Conservation (phyloP, 2,329 filamentous ascomycete genomes). For the Ceratocystis destructans region DNA sequence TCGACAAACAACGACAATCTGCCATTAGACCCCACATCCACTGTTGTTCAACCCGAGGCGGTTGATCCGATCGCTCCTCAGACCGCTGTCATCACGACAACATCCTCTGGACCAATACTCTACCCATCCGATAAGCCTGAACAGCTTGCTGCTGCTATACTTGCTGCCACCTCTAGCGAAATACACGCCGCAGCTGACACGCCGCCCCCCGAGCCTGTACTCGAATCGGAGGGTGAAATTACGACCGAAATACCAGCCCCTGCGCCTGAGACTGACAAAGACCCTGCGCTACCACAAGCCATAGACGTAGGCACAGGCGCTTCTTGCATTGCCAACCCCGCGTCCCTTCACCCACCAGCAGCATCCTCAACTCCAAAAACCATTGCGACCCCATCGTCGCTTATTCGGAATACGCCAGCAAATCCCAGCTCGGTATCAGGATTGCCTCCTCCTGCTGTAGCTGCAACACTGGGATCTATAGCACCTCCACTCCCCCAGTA, state of each 20-base stretch:
- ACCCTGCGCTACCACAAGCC: not conserved
- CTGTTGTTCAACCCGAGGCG: not conserved
- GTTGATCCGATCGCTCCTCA: slow-evolving; percentile 2
- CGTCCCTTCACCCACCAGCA: slow-evolving; percentile 20
- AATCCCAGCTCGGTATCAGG: slow-evolving; percentile 20
- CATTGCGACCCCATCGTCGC: slow-evolving; percentile 48
- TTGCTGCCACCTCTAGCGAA: slow-evolving; percentile 16
- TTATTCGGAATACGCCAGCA: slow-evolving; percentile 31
- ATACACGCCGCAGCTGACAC: slow-evolving; percentile 11
- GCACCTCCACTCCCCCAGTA: slow-evolving; percentile 9
- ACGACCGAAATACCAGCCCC: not conserved
- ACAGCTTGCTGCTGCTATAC: slow-evolving; percentile 15
- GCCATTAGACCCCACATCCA: not conserved
- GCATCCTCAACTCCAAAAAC: slow-evolving; percentile 22
- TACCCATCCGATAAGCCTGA: slow-evolving; percentile 8
- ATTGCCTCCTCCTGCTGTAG: slow-evolving; percentile 17
- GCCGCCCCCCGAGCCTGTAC: not conserved
- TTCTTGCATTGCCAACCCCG: slow-evolving; percentile 19
- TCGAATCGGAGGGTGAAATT: not conserved
- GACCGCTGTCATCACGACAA: slow-evolving; percentile 4
- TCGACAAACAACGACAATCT: not conserved
- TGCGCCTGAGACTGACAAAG: not conserved
- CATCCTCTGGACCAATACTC: slow-evolving; percentile 3
- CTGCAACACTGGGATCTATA: slow-evolving; percentile 19
- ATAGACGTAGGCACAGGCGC: not conserved